phyloP scores from a whole-genome alignment of 23 red algal genomes.

The Chondrus crispus region DNA sequence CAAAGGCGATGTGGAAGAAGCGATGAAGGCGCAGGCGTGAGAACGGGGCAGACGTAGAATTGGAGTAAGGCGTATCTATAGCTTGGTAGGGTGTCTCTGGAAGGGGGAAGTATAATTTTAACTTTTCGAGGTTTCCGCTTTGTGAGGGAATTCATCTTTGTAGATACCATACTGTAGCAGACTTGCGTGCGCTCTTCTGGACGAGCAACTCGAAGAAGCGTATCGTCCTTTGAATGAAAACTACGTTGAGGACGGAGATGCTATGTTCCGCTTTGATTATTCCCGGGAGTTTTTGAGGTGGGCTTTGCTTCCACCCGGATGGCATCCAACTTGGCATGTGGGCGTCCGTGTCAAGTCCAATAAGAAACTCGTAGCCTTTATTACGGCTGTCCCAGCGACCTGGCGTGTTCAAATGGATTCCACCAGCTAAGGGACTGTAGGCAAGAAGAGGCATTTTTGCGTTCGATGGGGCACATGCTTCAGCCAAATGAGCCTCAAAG shows the following conservation, averaged over 20 bases:
- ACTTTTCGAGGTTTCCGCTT: too few relatives aligned
- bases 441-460: constrained; percentile 57
- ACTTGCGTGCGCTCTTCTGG: too few relatives aligned
- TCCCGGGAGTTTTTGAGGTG: constrained; percentile 87
- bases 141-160: too few relatives aligned
- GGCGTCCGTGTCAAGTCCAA: constrained; percentile 83
- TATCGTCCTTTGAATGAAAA: constrained; percentile 88
- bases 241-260: constrained; percentile 96
- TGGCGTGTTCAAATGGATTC: not conserved
- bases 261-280: constrained; percentile 99
- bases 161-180: too few relatives aligned
- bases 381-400: constrained; percentile 80
- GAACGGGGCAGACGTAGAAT: too few relatives aligned
- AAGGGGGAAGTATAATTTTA: too few relatives aligned
- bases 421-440: constrained; percentile 80
- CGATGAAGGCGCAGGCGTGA: not conserved
- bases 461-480: constrained; percentile 67
- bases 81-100: too few relatives aligned
- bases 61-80: too few relatives aligned
- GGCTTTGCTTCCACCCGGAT: constrained; percentile 92
- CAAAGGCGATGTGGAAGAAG: constrained; percentile 38
- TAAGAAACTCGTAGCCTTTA: constrained; percentile 89
- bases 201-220: constrained; percentile 70
- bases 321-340: constrained; percentile 80
- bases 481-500: constrained; percentile 68